Evolutionary conservation across 2,329 filamentous ascomycete genomes (phyloP).

Genomic region (Aspergillus felis): DNA sequence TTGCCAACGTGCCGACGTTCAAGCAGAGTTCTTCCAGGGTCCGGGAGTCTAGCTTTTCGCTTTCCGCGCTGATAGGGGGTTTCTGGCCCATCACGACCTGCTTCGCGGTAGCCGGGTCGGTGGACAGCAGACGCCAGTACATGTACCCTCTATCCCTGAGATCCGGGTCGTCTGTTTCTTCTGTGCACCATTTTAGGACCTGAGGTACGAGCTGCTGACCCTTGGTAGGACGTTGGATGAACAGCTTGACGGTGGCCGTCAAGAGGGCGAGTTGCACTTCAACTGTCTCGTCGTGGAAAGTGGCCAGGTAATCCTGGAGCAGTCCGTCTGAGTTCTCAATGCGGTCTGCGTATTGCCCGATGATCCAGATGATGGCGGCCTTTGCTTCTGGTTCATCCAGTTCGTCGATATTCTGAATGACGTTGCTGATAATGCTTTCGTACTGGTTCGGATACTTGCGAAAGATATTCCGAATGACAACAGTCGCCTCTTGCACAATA

Average conservation of each 20-base stretch:
- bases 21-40: conserved; percentile 97
- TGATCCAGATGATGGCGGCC: conserved; percentile 98
- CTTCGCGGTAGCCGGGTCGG: conserved; percentile 81
- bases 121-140: conserved; percentile 97
- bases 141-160: conserved; percentile 95
- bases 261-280: conserved; percentile 93
- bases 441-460: conserved; percentile 99
- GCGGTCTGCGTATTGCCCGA: conserved; percentile 93
- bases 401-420: conserved; percentile 94
- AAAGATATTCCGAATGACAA: conserved; percentile 98
- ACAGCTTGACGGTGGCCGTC: conserved; percentile 94
- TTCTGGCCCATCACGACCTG: conserved; percentile 96
- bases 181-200: conserved; percentile 96
- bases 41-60: conserved; percentile 83
- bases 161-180: conserved; percentile 98
- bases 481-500: conserved; percentile 97
- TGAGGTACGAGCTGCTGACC: conserved; percentile 90
- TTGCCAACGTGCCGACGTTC: conserved; percentile 91
- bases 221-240: conserved; percentile 94
- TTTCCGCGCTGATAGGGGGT: conserved; percentile 91
- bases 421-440: conserved; percentile 91
- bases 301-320: conserved; percentile 90
- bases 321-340: conserved; percentile 96
- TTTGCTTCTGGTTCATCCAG: conserved; percentile 97
- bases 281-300: conserved; percentile 89